These are phyloP conservation scores for Boeremia exigua DNA, from an alignment of 2,329 filamentous ascomycete species.

Conservation along the genomic window DNA sequence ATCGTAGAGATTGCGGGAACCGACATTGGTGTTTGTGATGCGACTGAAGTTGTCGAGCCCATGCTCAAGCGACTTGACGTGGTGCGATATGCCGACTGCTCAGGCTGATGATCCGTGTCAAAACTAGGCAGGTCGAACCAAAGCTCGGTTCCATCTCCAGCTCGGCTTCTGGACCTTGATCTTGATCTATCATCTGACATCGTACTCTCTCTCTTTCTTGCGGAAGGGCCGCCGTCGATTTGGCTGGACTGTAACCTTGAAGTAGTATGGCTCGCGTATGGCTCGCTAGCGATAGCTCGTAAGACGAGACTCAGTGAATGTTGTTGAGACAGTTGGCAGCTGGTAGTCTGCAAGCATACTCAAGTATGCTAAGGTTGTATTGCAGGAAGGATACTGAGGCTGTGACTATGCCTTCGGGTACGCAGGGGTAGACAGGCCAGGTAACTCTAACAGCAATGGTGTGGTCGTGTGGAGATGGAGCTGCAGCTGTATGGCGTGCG, in stretches of 20 bases:
- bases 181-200: slow-evolving; percentile 32
- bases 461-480: slow-evolving; percentile 31
- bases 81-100: slow-evolving; percentile 38
- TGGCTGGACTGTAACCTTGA: neutral
- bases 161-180: slow-evolving; percentile 20
- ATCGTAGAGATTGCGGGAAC: slow-evolving; percentile 32
- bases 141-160: slow-evolving; percentile 33
- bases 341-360: slow-evolving; percentile 41
- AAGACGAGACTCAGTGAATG: slow-evolving; percentile 30
- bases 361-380: slow-evolving; percentile 30
- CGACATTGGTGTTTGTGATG: slow-evolving; percentile 12
- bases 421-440: slow-evolving; percentile 30
- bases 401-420: slow-evolving; percentile 28
- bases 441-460: slow-evolving; percentile 27
- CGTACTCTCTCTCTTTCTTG: neutral
- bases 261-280: slow-evolving; percentile 19
- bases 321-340: slow-evolving; percentile 37
- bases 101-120: slow-evolving; percentile 17
- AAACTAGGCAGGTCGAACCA: slow-evolving; percentile 40
- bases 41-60: slow-evolving; percentile 21
- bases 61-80: slow-evolving; percentile 33
- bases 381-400: slow-evolving; percentile 30
- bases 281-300: slow-evolving; percentile 29
- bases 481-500: slow-evolving; percentile 36
- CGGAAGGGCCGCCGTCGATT: neutral